Evolutionary conservation across 2,329 filamentous ascomycete genomes (phyloP), one percentile per base, ranked within the genome.

Genomic region (Fusarium begoniae): DNA sequence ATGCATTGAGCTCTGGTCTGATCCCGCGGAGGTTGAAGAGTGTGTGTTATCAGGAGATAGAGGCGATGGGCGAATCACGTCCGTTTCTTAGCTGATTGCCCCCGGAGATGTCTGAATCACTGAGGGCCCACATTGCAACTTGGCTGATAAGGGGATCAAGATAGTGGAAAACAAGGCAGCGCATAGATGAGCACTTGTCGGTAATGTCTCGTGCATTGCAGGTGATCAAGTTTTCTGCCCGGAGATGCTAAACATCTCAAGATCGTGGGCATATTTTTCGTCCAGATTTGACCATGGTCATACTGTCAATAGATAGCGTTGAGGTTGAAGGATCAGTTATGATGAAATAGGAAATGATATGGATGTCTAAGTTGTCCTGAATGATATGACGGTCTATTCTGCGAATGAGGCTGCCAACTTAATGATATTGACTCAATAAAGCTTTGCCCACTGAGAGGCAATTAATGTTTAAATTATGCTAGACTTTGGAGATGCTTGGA

Each of bases 71-170:
- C 77, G 77, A 79, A 79, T 79, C 77, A 79, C n/a, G 45, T 56
- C 57, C 51, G 57, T 63, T 74, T 72, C 72, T 76, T 72, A 69
- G 69, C 28, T 37, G 60, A 72, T 70, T 63, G 55, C 60, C 44
- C 37, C 75, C 77, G 77, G 77, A 79, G 77, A 79, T 79, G 70
- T 75, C 56, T 64, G 59, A 75, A 77, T 55, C 77, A 64, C 60
- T 20, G 50, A 45, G 58, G 77, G 56, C 54, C 72, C 77, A 72
- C 77, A 53, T 40, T 17, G 35, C 28, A 59, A 44, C 53, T 72
- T 63, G 40, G 45, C 67, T 69, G 72, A 74, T 74, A 74, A 74
- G 72, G 35, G 55, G 59, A 66, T 74, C 40, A 58, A 65, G 59
- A 74, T 69, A 59, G 45, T 48, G 20, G 26, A 28, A 48, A 48